Conservation (phyloP, 106 monocot genomes). For the Apostasia shenzhenica region DNA sequence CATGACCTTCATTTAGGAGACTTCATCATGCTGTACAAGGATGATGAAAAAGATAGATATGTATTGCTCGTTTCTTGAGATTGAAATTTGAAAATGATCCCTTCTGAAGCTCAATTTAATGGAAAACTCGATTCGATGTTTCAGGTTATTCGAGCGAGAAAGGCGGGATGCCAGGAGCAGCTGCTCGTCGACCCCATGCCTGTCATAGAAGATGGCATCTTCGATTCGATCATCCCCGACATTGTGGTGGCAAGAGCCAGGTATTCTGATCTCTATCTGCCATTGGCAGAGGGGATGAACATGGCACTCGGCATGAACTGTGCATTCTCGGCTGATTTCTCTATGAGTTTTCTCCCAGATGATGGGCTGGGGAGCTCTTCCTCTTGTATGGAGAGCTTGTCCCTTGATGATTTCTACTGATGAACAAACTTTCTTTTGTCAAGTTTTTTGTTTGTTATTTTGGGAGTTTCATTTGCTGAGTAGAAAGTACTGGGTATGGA, state of each 20-base stretch:
- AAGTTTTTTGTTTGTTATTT: not conserved
- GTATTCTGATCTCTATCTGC: constrained; percentile 54
- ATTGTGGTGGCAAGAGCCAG: constrained; percentile 32
- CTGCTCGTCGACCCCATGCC: not conserved
- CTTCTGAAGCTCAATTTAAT: not conserved
- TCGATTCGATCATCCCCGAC: constrained; percentile 53
- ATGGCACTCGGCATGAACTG: constrained; percentile 22
- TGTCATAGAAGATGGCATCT: constrained; percentile 37
- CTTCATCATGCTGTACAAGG: constrained; percentile 76
- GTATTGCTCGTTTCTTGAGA: constrained; percentile 23
- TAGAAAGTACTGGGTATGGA: not conserved
- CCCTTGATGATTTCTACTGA: constrained; percentile 14
- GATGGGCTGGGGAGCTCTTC: constrained; percentile 10
- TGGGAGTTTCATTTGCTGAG: not conserved
- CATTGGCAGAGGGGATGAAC: constrained; percentile 22
- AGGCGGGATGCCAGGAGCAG: constrained; percentile 2
- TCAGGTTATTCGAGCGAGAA: constrained; percentile 47
- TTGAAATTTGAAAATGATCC: not conserved
- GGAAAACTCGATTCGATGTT: too few species aligned
- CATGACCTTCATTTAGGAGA: constrained; percentile 76
- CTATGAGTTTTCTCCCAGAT: constrained; percentile 15
- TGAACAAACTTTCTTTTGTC: not conserved
- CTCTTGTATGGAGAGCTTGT: constrained; percentile 4
- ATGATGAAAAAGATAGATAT: constrained; percentile 57
- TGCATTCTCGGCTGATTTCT: constrained; percentile 26